phyloP scores from a whole-genome alignment of 1,284 basidiomycete genomes.

The Neolentinus lepideus region DNA sequence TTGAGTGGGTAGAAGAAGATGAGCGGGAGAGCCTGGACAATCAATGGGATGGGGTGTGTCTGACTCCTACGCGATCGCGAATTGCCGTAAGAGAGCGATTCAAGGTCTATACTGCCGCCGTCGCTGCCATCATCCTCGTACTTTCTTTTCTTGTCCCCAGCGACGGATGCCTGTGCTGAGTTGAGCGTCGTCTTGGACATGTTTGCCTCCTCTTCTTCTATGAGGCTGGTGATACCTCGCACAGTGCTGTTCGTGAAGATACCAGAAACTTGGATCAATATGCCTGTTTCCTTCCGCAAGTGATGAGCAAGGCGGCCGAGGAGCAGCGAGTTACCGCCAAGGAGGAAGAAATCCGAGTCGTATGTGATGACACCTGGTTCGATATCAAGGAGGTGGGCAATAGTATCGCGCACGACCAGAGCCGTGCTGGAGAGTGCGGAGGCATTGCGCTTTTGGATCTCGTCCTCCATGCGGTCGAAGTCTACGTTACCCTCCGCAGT shows the following conservation, averaged over 20 bases:
- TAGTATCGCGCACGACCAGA: slow-evolving; percentile 29
- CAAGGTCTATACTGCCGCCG: neutral
- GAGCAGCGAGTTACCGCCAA: slow-evolving; percentile 38
- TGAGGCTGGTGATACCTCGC: slow-evolving; percentile 29
- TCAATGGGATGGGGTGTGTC: slow-evolving; percentile 28
- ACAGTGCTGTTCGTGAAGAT: slow-evolving; percentile 36
- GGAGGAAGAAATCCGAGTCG: slow-evolving; percentile 37
- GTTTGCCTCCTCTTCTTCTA: slow-evolving; percentile 20
- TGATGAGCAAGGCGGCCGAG: slow-evolving; percentile 35
- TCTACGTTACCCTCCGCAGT: slow-evolving; percentile 21
- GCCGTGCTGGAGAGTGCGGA: slow-evolving; percentile 26
- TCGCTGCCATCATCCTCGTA: neutral
- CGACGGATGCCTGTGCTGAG: neutral
- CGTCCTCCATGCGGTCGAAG: slow-evolving; percentile 28
- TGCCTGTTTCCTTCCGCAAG: slow-evolving; percentile 32
- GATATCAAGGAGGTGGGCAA: slow-evolving; percentile 30
- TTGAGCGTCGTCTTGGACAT: slow-evolving; percentile 5
- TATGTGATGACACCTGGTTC: slow-evolving; percentile 26
- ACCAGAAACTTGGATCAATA: slow-evolving; percentile 27
- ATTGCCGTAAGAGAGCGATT: slow-evolving; percentile 4
- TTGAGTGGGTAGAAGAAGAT: slow-evolving; percentile 38
- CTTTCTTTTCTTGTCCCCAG: neutral
- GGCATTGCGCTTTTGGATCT: slow-evolving; percentile 19
- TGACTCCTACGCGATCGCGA: slow-evolving; percentile 22
- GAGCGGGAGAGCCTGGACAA: slow-evolving; percentile 34